Base-by-base conservation (phyloP, 2,329 filamentous ascomycete species). In the Neonectria sp. region DNA sequence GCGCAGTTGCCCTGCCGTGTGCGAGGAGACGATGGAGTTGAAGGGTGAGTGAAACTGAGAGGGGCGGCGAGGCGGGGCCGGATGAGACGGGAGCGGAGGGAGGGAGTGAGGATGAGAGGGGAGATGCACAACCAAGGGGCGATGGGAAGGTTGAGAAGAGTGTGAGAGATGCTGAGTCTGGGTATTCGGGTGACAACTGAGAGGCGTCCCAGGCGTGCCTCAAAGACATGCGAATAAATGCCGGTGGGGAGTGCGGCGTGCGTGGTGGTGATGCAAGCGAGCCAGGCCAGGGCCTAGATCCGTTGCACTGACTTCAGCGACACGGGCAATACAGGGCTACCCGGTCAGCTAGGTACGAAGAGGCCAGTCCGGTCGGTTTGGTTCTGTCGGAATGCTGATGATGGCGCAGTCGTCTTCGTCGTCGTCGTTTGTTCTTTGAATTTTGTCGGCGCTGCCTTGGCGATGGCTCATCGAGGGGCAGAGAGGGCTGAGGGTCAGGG, bases 221-320 rank as follows among this genome's bases (percentile, higher is more conserved):
- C 63, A 71, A 65, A 71, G 65, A 69, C 66, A 68, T 68, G 60
- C 70, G 59, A 62, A 65, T 68, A 75, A 75, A 75, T 75, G 73
- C 73, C 73, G 73, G 73, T 72, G 73, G 73, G 73, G 71, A 67
- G 68, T 61, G 64, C 63, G 72, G 70, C 71, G 73, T 74, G 73
- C 70, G 71, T 74, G 65, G 73, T 75, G 73, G 73, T 76, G 73
- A 76, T 75, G 74, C 74, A 76, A 76, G 74, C 73, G 72, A 74
- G 73, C 73, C 65, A 73, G 72, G 64, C 70, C 69, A 76, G 72
- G 74, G 74, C 74, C 74, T 75, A 75, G 74, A 76, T 76, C 71
- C 70, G 73, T 71, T 60, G 57, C 63, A 76, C 71, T 72, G 68
- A 67, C 71, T 68, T 66, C 65, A 66, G 65, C 59, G 60, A 55